These are phyloP conservation scores for Gonium pectorale DNA, from an alignment of 139 green algal species.

Conservation along the genomic window DNA sequence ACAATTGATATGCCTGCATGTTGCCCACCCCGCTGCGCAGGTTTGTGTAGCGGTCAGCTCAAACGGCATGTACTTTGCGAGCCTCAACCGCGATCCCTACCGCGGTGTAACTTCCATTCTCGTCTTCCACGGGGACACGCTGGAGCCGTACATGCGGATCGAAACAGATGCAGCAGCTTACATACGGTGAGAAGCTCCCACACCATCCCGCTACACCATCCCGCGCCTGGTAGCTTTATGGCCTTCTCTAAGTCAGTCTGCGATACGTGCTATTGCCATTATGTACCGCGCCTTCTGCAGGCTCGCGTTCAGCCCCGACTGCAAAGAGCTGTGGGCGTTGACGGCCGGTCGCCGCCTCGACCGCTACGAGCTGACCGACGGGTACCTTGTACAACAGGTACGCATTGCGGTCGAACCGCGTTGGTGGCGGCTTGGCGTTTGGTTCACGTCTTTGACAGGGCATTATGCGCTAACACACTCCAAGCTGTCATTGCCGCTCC, in stretches of 20 bases:
- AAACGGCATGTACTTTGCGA: constrained; percentile 63
- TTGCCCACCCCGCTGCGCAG: neutral
- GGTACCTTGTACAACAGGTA: constrained; percentile 58
- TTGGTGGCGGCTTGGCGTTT: too few relatives aligned
- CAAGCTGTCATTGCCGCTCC: too few relatives aligned
- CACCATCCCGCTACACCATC: too few relatives aligned
- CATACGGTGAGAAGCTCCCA: constrained; percentile 23
- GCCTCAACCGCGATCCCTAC: constrained; percentile 50
- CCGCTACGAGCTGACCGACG: constrained; percentile 56
- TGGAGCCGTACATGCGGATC: constrained; percentile 70
- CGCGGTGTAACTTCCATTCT: constrained; percentile 55
- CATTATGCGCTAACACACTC: too few relatives aligned
- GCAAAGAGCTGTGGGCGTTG: constrained; percentile 54
- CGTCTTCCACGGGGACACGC: constrained; percentile 64
- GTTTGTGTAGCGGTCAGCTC: constrained; percentile 64
- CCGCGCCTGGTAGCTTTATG: too few relatives aligned
- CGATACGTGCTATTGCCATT: too few relatives aligned
- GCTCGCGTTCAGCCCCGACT: constrained; percentile 45
- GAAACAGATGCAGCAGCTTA: constrained; percentile 55
- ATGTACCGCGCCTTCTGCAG: too few relatives aligned
- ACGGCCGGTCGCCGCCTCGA: constrained; percentile 37
- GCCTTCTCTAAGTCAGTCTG: too few relatives aligned
- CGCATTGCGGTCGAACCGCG: too few relatives aligned
- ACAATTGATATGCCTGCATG: neutral
- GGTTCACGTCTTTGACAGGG: too few relatives aligned